Conservation (phyloP, 2,329 filamentous ascomycete genomes). For the Penicillium sp. region DNA sequence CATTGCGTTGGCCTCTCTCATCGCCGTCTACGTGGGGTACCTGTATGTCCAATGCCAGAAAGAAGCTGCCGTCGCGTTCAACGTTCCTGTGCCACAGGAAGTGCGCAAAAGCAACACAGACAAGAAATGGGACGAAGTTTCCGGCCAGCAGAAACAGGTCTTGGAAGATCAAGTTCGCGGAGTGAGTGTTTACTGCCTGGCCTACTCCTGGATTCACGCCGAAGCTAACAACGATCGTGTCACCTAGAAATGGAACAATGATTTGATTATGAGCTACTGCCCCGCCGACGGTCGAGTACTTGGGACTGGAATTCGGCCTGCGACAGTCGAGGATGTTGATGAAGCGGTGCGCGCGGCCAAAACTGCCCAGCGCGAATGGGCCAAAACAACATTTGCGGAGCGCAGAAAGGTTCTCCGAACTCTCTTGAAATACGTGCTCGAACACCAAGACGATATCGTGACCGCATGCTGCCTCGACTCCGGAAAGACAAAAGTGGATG, state of each 20-base stretch:
- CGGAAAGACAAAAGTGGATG: conserved; percentile 95
- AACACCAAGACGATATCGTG: conserved; percentile 86
- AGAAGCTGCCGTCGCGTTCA: conserved; percentile 39
- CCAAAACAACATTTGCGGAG: conserved; percentile 72
- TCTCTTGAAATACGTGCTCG: conserved; percentile 77
- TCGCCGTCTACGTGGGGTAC: conserved; percentile 33
- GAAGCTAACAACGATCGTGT: conserved; percentile 15
- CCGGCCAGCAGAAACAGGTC: conserved; percentile 34
- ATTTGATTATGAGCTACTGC: conserved; percentile 53
- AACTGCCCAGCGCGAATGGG: conserved; percentile 75
- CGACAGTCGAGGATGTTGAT: conserved; percentile 76
- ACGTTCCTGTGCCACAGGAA: conserved; percentile 38
- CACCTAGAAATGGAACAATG: conserved; percentile 38
- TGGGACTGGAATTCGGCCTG: conserved; percentile 65
- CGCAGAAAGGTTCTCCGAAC: conserved; percentile 77
- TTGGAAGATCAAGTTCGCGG: conserved; percentile 40
- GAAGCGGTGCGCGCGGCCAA: conserved; percentile 71
- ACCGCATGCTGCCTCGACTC: conserved; percentile 85
- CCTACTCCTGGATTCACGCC: neutral
- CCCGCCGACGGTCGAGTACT: conserved; percentile 86
- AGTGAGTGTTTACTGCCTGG: conserved; percentile 28
- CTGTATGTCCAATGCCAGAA: conserved; percentile 28
- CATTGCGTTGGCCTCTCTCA: conserved; percentile 30
- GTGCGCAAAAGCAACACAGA: conserved; percentile 31
- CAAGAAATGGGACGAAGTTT: conserved; percentile 37